phyloP scores from a whole-genome alignment of 1,139 yeast species.

The Arxiozyma slooffiae region DNA sequence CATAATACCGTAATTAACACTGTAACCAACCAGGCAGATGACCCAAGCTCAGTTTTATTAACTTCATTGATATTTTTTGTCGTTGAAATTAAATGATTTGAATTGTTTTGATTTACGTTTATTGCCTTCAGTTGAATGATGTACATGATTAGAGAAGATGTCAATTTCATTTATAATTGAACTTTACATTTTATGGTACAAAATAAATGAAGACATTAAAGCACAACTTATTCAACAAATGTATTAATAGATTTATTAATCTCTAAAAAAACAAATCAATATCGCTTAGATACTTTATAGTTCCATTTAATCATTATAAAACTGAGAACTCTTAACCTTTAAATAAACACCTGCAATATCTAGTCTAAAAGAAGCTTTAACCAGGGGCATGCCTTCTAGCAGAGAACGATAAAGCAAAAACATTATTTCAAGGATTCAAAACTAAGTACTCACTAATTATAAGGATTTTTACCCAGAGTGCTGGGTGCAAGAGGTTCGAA shows the following conservation, averaged over 20 bases:
- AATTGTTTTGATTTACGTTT: slow-evolving; percentile 29
- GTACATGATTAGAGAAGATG: slow-evolving; percentile 78
- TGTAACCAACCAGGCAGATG: slow-evolving; percentile 88
- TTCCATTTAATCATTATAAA: slow-evolving; percentile 60
- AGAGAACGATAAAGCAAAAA: slow-evolving; percentile 81
- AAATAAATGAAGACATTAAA: slow-evolving; percentile 47
- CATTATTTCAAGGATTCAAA: slow-evolving; percentile 59
- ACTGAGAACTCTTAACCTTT: slow-evolving; percentile 68
- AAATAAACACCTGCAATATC: slow-evolving; percentile 29
- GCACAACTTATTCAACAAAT: slow-evolving; percentile 60
- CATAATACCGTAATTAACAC: slow-evolving; percentile 65
- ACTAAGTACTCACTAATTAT: slow-evolving; percentile 93
- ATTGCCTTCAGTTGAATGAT: slow-evolving; percentile 64
- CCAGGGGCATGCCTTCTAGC: slow-evolving; percentile 80
- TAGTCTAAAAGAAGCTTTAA: slow-evolving; percentile 23
- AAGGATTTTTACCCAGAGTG: slow-evolving; percentile 92
- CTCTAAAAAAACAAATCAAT: slow-evolving; percentile 23
- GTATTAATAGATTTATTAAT: slow-evolving; percentile 45
- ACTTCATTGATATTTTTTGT: slow-evolving; percentile 53
- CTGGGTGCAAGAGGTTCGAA: slow-evolving; percentile 40
- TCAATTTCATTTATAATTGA: slow-evolving; percentile 41
- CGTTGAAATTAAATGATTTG: slow-evolving; percentile 51
- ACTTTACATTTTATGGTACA: slow-evolving; percentile 24
- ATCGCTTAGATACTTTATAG: slow-evolving; percentile 33
- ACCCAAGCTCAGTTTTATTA: slow-evolving; percentile 90